Base-by-base conservation (phyloP, 1,284 basidiomycete species). In the Apiotrichum siamense region DNA sequence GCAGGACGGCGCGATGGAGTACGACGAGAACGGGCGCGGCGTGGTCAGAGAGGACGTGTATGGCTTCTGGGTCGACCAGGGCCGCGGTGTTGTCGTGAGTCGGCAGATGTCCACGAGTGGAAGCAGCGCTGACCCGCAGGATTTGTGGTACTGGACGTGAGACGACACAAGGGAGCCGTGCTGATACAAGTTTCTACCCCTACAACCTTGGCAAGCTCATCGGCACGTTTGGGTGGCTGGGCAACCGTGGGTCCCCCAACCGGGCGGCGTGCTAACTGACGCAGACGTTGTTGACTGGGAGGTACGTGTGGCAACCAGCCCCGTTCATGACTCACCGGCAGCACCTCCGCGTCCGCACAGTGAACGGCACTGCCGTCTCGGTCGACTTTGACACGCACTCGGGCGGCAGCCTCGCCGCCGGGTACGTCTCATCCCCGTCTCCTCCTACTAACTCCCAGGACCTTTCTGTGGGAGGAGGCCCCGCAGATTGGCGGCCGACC, bases 281-380 rank as follows among this genome's bases (percentile, higher is more conserved):
- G 1, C 48, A 70, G 69, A 72, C 45, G 64, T 74, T 2, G 60
- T 60, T 1, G 70, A 72, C 50, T 72, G 70, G 69, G 70, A 73
- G 50, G 60, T 62, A 21, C 51, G 64, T 32, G 33, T n/a, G 29
- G 10, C 29, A 11, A 15, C 17, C 13, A 31, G n/a, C 6, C 12
- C 9, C 4, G 7, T 9, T 13, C 13, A 31, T 32, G 18, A 24
- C 6, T 29, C 32, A n/a, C 21, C 29, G 7, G 15, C 32, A 65
- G 60, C 63, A 63, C 26, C 48, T 74, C 4, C 57, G 64, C 18
- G 55, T 74, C 15, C 54, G 70, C 1, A 72, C 70, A 0, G 46
- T 69, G 25, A 65, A 74, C 49, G 69, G 69, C 1, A 59, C 59
- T 11, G 61, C 68, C 1, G 52, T 62, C 15, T 66, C 66, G 3